Evolutionary conservation across 169 alveolate genomes (phyloP).

Genomic region (Babesia microti): DNA sequence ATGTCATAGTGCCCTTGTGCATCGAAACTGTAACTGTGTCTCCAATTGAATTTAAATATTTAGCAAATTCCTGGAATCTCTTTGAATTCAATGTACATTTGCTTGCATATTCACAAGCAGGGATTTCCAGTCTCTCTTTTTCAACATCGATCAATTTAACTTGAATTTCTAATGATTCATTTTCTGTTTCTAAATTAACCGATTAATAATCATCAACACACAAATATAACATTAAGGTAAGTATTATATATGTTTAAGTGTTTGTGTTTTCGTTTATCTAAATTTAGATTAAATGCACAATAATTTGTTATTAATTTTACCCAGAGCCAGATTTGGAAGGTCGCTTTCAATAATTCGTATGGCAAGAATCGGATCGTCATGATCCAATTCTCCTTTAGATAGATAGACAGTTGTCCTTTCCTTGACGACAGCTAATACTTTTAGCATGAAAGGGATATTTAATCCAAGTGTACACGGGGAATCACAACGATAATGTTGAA

Average conservation of each 20-base stretch:
- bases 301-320: background rate
- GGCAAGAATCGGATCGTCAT: conserved; percentile 44
- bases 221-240: no score
- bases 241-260: no score
- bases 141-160: conserved; percentile 66
- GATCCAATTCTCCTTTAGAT: conserved; percentile 49
- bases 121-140: conserved; percentile 68
- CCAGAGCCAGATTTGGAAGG: conserved; percentile 6
- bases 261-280: no score
- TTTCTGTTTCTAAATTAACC: conserved; percentile 38
- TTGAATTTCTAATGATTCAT: conserved; percentile 56
- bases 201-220: conserved; percentile 18
- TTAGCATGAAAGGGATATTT: conserved; percentile 61
- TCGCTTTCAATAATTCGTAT: conserved; percentile 25
- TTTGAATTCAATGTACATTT: conserved; percentile 66
- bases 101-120: conserved; percentile 67
- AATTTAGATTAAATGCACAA: background rate
- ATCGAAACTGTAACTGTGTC: conserved; percentile 69
- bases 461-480: conserved; percentile 60
- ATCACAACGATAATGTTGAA: conserved; percentile 79
- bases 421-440: conserved; percentile 55
- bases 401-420: conserved; percentile 55
- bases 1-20: conserved; percentile 60
- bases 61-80: conserved; percentile 67
- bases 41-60: conserved; percentile 66